Base-by-base conservation (phyloP, 1,284 basidiomycete species). In the Ceratobasidium sp. region DNA sequence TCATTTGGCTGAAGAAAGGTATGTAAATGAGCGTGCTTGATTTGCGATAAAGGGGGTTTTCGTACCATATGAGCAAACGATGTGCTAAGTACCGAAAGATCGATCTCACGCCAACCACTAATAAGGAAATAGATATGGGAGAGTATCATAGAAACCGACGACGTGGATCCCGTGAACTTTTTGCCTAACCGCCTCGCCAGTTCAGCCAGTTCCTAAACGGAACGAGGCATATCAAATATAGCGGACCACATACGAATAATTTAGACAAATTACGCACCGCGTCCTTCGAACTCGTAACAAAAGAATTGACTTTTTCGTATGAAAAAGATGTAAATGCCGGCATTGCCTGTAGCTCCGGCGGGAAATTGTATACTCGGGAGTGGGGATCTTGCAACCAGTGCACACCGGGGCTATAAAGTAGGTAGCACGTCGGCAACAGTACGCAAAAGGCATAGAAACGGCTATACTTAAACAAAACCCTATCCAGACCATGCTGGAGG, bases 331-430 rank as follows among this genome's bases (percentile, higher is more conserved):
- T 87, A 1, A 95, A 89, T 71, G 88, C 84, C 0, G 96, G 92
- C 53, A 98, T 88, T 6, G 81, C 81, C 78, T 91, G 87, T 2
- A 94, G 81, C 77, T 86, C 87, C 1, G 88, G 86, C 0, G 89
- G 82, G 78, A 94, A 98, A 79, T 97, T 97, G 82, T 94, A 97
- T 6, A 94, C 91, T 5, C 88, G 86, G 0, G 94, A 92, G 9
- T 93, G 86, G 0, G 93, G 92, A 77, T 99, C 96, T 77, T 89
- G 88, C 1, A 98, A 81, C 89, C 92, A 94, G 78, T 97, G 93
- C 0, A 97, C 91, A n/a, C 95, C 95, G 2, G 93, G 93, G 76
- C 93, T 96, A 70, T 0, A 65, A 1, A 9, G 62, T 50, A 72
- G 58, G 48, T 21, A 16, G 62, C 21, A 69, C 28, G 34, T 72